These are phyloP conservation scores for Zasmidium cellare DNA, from an alignment of 2,329 filamentous ascomycete genomes.

Conservation along the genomic window DNA sequence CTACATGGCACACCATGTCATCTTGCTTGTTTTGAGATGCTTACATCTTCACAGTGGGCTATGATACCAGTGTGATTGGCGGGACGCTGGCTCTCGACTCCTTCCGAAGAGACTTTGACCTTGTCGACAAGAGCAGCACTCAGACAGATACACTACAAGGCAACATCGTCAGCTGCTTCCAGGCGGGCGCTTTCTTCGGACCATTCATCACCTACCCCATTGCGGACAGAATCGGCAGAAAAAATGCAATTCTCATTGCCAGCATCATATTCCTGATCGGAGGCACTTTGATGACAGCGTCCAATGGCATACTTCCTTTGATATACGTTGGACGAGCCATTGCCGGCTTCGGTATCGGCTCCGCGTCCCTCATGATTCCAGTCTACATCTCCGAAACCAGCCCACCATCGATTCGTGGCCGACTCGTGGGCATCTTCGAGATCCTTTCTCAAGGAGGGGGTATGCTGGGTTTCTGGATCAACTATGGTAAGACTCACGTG, in stretches of 20 bases:
- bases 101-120: slow-evolving; percentile 39
- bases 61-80: slow-evolving; percentile 39
- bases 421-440: slow-evolving; percentile 67
- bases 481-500: no score
- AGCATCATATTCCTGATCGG: slow-evolving; percentile 45
- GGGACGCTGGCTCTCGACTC: slow-evolving; percentile 42
- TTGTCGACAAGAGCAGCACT: slow-evolving; percentile 35
- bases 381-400: slow-evolving; percentile 44
- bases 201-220: slow-evolving; percentile 46
- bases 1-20: background rate
- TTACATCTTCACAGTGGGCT: slow-evolving; percentile 18
- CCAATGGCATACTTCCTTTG: slow-evolving; percentile 36
- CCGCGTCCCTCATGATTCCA: slow-evolving; percentile 39
- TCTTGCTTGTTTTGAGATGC: no score
- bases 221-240: slow-evolving; percentile 51
- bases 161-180: slow-evolving; percentile 42
- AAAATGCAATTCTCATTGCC: slow-evolving; percentile 50
- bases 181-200: slow-evolving; percentile 41
- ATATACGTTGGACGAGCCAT: slow-evolving; percentile 40
- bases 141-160: slow-evolving; percentile 43
- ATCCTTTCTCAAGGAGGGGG: slow-evolving; percentile 65
- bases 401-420: slow-evolving; percentile 64
- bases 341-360: slow-evolving; percentile 41
- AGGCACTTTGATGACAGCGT: slow-evolving; percentile 42
- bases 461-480: slow-evolving; percentile 46